These are phyloP conservation scores for Yueomyces sinensis DNA, from an alignment of 805 yeast genomes.

Conservation along the genomic window DNA sequence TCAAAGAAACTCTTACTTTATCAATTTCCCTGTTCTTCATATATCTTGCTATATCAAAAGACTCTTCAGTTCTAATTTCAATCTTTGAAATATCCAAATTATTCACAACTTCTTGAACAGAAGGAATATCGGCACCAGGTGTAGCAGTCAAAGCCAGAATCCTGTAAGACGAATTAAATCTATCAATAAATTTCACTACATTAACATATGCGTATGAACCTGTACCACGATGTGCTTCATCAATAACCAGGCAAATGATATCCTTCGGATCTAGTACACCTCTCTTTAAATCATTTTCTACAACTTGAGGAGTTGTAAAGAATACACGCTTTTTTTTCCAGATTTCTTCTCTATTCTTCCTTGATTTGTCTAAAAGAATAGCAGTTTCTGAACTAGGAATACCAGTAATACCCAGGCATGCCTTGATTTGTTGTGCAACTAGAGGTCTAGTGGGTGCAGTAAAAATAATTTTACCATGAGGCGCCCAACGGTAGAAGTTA, in stretches of 20 bases:
- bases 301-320: conserved; percentile 93
- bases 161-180: conserved; percentile 56
- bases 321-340: conserved; percentile 73
- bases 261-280: conserved; percentile 69
- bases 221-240: conserved; percentile 91
- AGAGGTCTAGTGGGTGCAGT: conserved; percentile 96
- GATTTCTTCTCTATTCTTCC: conserved; percentile 55
- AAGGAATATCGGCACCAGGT: conserved; percentile 78
- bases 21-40: conserved; percentile 57
- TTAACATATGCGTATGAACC: conserved; percentile 84
- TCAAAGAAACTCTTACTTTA: conserved; percentile 40
- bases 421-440: conserved; percentile 92
- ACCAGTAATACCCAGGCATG: conserved; percentile 80
- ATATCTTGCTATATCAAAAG: conserved; percentile 67
- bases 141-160: conserved; percentile 89
- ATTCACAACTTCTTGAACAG: conserved; percentile 73
- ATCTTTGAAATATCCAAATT: conserved; percentile 62
- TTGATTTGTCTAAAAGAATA: conserved; percentile 47
- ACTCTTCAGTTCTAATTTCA: conserved; percentile 77
- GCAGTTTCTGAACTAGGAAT: conserved; percentile 68
- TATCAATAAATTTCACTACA: conserved; percentile 53
- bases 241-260: conserved; percentile 67
- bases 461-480: conserved; percentile 65
- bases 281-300: conserved; percentile 71
- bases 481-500: conserved; percentile 80